A percentile compares a stretch with the other conserved stretches of the same genome.
phyloP scores from a whole-genome alignment of 225 moss, liverwort and hornwort species.

The Anthoceros angustus region DNA sequence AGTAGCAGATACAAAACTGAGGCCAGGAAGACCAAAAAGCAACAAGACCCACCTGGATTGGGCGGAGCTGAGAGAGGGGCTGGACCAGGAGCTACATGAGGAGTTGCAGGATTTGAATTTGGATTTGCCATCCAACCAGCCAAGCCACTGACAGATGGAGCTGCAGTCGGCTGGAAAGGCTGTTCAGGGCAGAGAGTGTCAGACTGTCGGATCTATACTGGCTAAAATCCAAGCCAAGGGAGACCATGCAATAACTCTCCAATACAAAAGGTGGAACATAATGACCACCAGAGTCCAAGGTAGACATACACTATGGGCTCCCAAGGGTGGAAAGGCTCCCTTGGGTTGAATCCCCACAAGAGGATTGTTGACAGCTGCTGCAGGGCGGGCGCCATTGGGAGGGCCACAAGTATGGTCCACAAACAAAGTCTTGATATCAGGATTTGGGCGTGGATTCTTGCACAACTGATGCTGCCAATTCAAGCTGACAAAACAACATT shows the following conservation, averaged over 20 bases:
- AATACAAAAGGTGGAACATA: not conserved
- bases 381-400: slow-evolving; percentile 89
- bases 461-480: slow-evolving; percentile 99
- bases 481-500: slow-evolving; percentile 30
- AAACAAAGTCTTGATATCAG: slow-evolving; percentile 95
- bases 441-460: slow-evolving; percentile 91
- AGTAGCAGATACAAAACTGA: not conserved
- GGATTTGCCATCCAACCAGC: slow-evolving; percentile 97
- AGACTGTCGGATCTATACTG: too few species aligned
- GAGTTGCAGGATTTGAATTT: slow-evolving; percentile 65
- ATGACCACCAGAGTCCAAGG: not conserved
- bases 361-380: slow-evolving; percentile 73
- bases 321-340: slow-evolving; percentile 81
- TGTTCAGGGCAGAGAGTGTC: slow-evolving; percentile 9
- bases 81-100: slow-evolving; percentile 69
- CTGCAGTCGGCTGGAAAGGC: slow-evolving; percentile 78
- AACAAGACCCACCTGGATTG: slow-evolving; percentile 43
- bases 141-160: slow-evolving; percentile 60
- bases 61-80: slow-evolving; percentile 66
- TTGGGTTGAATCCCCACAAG: slow-evolving; percentile 80
- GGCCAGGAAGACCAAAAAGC: not conserved
- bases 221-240: not conserved
- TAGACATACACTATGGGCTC: slow-evolving; percentile 63
- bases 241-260: not conserved
- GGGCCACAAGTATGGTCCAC: slow-evolving; percentile 96